Evolutionary conservation across 495 filamentous ascomycete species (phyloP).

Genomic region (Hyaloscypha variabilis): DNA sequence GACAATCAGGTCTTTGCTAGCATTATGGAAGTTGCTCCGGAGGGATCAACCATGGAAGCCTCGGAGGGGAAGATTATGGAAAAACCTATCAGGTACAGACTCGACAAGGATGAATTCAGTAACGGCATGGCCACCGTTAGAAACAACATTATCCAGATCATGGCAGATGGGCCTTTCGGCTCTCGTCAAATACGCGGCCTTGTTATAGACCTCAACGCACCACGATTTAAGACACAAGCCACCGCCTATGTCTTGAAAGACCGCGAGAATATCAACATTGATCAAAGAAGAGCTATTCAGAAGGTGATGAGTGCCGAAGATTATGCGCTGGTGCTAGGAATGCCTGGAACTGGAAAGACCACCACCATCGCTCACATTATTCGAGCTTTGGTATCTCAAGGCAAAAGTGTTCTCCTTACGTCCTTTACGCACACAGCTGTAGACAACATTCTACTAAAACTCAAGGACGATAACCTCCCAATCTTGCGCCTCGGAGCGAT

Average conservation of each 20-base stretch:
- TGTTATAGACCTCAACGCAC: conserved; percentile 72
- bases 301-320: conserved; percentile 95
- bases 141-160: conserved; percentile 89
- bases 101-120: conserved; percentile 98
- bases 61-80: conserved; percentile 48
- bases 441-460: conserved; percentile 94
- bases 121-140: conserved; percentile 95
- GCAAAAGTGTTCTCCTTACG: conserved; percentile 89
- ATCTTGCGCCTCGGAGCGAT: conserved; percentile 81
- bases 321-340: conserved; percentile 93
- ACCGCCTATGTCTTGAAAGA: conserved; percentile 60
- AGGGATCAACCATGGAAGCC: conserved; percentile 48
- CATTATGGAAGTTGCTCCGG: conserved; percentile 80
- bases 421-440: conserved; percentile 97
- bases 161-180: conserved; percentile 77
- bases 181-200: conserved; percentile 74
- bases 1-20: conserved; percentile 85
- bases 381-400: conserved; percentile 82
- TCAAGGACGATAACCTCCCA: conserved; percentile 75
- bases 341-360: conserved; percentile 98
- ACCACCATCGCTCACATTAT: conserved; percentile 98
- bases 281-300: conserved; percentile 82
- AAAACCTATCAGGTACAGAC: conserved; percentile 71
- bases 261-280: conserved; percentile 72
- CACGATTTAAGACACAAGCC: conserved; percentile 68